Base-by-base conservation (phyloP, 2,329 filamentous ascomycete species). In the Colletotrichum chlorophyti region DNA sequence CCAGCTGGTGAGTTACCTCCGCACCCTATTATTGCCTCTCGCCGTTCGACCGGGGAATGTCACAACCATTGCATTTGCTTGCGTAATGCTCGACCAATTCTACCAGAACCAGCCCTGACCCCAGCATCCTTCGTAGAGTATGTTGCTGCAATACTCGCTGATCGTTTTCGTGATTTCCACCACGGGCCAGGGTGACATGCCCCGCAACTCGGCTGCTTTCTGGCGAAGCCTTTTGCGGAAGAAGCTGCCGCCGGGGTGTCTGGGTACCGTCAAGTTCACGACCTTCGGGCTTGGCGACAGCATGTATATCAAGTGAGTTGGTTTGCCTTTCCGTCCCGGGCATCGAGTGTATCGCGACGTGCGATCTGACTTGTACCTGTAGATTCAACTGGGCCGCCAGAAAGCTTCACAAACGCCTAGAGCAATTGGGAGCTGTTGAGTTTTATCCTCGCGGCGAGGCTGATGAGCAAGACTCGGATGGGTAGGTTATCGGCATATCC, bases 201-300 rank as follows among this genome's bases (percentile, higher is more conserved):
- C 95, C 3, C 85, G 85, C 53, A 98, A 98, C 78, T 87, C 90
- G 3, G 82, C 86, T 38, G 77, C 76, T 2, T 93, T 99, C 69
- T 99, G 95, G 95, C 92, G 85, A 69, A 90, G 86, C 59, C 80
- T 99, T 32, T 79, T 96, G 15, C 84, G 91, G 64, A 93, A 90
- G 72, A 91, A 86, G 65, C 82, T 99, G 24, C 85, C 89, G 11
- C 80, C 87, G 3, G 85, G 83, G 14, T 93, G 88, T 66, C 78
- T 99, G 34, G 70, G 78, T 32, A 81, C 83, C 29, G 77, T 96
- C 61, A 82, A 79, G 1, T 98, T 96, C 74, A 89, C 91, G 3
- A 90, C 89, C 0, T 97, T 98, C 78, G 95, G 95, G 1, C 82
- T 98, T 1, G 95, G 95, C 1, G 95, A 99, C 73, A 97, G 91